Conservation (phyloP, 2,329 filamentous ascomycete species). For the Fusarium cicatricum region DNA sequence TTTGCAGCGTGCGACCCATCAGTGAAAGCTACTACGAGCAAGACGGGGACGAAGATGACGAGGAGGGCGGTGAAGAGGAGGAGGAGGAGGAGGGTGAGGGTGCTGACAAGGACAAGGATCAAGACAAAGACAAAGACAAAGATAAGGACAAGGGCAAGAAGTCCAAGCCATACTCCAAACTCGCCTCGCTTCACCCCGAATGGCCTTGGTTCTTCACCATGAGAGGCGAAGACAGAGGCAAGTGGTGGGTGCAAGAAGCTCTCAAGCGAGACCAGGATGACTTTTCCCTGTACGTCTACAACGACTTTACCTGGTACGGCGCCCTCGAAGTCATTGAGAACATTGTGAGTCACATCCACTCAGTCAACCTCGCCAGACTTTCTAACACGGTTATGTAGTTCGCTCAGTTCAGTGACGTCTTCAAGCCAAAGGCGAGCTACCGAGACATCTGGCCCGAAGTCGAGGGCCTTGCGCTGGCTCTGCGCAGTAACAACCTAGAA, state of each 20-base stretch:
- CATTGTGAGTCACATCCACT: constrained; percentile 20
- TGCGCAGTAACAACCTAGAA: constrained; percentile 3
- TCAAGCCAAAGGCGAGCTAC: constrained; percentile 18
- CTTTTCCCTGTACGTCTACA: constrained; percentile 54
- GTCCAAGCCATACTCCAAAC: constrained; percentile 9
- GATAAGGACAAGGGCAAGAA: background rate
- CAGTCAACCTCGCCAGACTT: accelerated
- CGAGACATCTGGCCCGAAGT: constrained; percentile 37
- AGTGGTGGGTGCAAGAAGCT: constrained; percentile 34
- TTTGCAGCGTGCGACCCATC: constrained; percentile 14
- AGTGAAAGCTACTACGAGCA: background rate
- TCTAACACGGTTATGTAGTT: constrained; percentile 26
- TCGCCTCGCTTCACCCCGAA: constrained; percentile 32
- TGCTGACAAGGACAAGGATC: background rate
- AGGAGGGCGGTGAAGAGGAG: background rate
- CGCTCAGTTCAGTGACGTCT: constrained; percentile 45
- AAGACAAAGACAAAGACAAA: background rate
- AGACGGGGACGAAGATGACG: background rate
- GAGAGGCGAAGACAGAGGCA: constrained; percentile 15
- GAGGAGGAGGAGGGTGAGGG: background rate
- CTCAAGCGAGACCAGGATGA: constrained; percentile 45
- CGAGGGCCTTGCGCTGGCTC: constrained; percentile 30
- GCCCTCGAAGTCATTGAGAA: constrained; percentile 54
- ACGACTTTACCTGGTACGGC: constrained; percentile 52
- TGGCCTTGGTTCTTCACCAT: constrained; percentile 29